A percentile compares a stretch with the other conserved stretches of the same genome.
phyloP scores from a whole-genome alignment of 2,329 filamentous ascomycete species.

The Tolypocladium cylindrosporum region DNA sequence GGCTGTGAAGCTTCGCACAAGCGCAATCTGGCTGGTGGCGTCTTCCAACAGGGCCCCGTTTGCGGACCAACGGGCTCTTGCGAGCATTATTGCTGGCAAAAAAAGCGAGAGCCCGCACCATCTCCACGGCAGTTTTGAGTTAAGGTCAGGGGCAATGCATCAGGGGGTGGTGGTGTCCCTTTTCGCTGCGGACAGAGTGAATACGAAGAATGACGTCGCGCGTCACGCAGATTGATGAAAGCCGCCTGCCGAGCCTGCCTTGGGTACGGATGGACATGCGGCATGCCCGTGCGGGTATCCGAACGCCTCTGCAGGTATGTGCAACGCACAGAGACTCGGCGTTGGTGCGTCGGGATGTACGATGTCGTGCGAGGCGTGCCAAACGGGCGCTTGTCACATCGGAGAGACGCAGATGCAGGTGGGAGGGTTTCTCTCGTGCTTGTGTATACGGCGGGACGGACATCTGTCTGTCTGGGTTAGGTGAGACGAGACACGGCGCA shows the following conservation, averaged over 20 bases:
- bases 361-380: neutral
- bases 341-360: neutral
- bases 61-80: neutral
- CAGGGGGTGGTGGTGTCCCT: neutral
- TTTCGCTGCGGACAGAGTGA: neutral
- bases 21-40: neutral
- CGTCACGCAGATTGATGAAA: neutral
- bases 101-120: neutral
- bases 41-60: neutral
- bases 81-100: neutral
- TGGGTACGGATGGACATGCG: neutral
- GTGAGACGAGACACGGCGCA: neutral
- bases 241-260: neutral
- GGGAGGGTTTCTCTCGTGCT: neutral
- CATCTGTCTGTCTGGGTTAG: neutral
- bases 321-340: neutral
- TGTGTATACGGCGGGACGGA: neutral
- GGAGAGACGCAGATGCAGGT: neutral
- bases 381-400: neutral
- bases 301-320: neutral
- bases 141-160: neutral
- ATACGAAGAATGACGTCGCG: slow-evolving; percentile 3
- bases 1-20: neutral
- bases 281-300: neutral
- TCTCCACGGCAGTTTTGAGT: neutral